Conservation (phyloP, 116 monocot species). For the Papilionanthe hybrid region DNA sequence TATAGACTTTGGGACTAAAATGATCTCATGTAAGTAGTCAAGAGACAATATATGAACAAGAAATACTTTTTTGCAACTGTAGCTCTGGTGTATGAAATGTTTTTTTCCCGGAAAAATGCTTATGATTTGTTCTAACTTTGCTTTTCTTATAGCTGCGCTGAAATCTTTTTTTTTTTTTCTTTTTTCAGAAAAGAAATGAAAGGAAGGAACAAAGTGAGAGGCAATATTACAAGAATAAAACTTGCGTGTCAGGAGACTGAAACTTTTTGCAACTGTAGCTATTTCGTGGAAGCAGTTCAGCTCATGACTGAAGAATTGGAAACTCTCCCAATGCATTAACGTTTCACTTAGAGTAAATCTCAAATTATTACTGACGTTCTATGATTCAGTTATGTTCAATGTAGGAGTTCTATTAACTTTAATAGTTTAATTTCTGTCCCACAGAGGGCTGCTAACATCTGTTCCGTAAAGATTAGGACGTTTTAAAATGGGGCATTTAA, state of each 20-base stretch:
- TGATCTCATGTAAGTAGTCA: too few species aligned
- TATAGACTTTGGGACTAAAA: too few species aligned
- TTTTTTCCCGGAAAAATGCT: too few species aligned
- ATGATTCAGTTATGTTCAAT: background rate
- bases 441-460: background rate
- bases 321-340: too few species aligned
- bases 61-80: too few species aligned
- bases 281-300: background rate
- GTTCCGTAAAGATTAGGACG: too few species aligned
- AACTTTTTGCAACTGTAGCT: background rate
- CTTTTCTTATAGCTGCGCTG: too few species aligned
- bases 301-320: background rate
- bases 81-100: background rate
- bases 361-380: background rate
- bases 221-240: constrained; percentile 66
- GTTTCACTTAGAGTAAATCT: too few species aligned
- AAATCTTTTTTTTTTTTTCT: background rate
- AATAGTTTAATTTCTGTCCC: background rate
- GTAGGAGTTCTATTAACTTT: background rate
- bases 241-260: constrained; percentile 62
- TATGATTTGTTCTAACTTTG: too few species aligned
- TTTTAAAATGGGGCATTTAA: too few species aligned
- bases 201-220: constrained; percentile 89
- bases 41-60: too few species aligned
- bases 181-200: constrained; percentile 81